Percentiles rank a stretch among this genome's conserved stretches.
These are phyloP conservation scores for Alternaria triticina DNA, from an alignment of 2,329 filamentous ascomycete species.

Conservation along the genomic window DNA sequence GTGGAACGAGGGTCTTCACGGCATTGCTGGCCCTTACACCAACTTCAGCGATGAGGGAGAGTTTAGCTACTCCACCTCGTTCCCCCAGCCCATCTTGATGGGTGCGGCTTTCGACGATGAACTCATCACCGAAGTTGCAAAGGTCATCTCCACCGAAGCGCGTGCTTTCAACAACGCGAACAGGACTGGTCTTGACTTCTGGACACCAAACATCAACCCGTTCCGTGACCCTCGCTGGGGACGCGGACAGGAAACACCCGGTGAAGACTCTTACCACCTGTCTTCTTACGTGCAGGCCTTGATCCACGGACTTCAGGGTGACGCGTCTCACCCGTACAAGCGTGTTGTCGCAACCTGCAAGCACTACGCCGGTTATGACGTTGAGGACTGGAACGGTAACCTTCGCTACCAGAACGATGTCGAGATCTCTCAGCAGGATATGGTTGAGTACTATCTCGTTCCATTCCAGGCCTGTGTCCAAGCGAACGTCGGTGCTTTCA, in stretches of 20 bases:
- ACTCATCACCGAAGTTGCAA: conserved; percentile 64
- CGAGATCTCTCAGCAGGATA: conserved; percentile 65
- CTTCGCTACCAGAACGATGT: conserved; percentile 60
- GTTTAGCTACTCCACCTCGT: conserved; percentile 69
- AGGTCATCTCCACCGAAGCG: conserved; percentile 65
- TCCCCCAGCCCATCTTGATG: conserved; percentile 69
- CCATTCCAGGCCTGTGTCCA: conserved; percentile 64
- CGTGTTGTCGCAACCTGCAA: conserved; percentile 39
- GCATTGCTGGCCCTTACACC: conserved; percentile 62
- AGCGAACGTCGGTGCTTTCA: conserved; percentile 55
- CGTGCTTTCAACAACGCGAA: conserved; percentile 70
- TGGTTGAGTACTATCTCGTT: conserved; percentile 72
- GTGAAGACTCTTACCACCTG: conserved; percentile 63
- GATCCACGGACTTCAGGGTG: conserved; percentile 62
- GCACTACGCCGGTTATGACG: conserved; percentile 49
- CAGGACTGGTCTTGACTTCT: conserved; percentile 61
- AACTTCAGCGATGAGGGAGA: conserved; percentile 61
- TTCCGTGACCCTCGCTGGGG: conserved; percentile 70
- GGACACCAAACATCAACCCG: conserved; percentile 72
- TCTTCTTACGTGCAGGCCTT: conserved; percentile 60
- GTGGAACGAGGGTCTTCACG: conserved; percentile 46
- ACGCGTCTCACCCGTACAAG: conserved; percentile 35
- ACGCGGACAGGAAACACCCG: conserved; percentile 58
- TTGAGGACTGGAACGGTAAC: conserved; percentile 42
- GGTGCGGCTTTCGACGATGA: conserved; percentile 69